Conservation (phyloP, 768 basidiomycete species). For the Leccinellum luteum region DNA sequence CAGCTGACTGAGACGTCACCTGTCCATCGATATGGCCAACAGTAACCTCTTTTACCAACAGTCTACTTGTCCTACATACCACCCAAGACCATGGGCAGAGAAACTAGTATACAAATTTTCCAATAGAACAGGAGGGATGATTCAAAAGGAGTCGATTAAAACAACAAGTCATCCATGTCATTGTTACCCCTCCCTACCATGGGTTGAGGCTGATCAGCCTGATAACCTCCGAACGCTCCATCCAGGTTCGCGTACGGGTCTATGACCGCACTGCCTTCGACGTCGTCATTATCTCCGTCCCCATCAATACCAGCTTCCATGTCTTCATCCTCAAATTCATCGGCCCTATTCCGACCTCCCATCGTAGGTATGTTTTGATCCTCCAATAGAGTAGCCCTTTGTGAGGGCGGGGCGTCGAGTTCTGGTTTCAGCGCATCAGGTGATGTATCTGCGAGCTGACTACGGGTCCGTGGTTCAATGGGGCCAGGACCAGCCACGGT, state of each 20-base stretch:
- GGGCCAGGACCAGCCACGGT: constrained; percentile 57
- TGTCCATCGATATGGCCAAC: background rate
- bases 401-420: constrained; percentile 29
- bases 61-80: constrained; percentile 9
- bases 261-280: constrained; percentile 26
- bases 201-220: constrained; percentile 71
- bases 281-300: constrained; percentile 43
- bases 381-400: constrained; percentile 19
- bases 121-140: background rate
- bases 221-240: constrained; percentile 70
- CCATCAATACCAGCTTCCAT: constrained; percentile 26
- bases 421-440: constrained; percentile 30
- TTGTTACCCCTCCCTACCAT: constrained; percentile 43
- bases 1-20: constrained; percentile 14
- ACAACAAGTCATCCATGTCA: constrained; percentile 67
- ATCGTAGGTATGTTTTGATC: constrained; percentile 7
- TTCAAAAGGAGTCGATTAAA: constrained; percentile 33
- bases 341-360: constrained; percentile 2
- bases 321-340: constrained; percentile 25
- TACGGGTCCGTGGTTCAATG: constrained; percentile 28
- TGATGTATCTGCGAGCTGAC: constrained; percentile 26
- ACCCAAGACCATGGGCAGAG: background rate
- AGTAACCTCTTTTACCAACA: background rate
- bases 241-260: constrained; percentile 88
- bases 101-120: constrained; percentile 2